phyloP scores from a whole-genome alignment of 2,329 filamentous ascomycete genomes.

The Trichoderma pleuroti region DNA sequence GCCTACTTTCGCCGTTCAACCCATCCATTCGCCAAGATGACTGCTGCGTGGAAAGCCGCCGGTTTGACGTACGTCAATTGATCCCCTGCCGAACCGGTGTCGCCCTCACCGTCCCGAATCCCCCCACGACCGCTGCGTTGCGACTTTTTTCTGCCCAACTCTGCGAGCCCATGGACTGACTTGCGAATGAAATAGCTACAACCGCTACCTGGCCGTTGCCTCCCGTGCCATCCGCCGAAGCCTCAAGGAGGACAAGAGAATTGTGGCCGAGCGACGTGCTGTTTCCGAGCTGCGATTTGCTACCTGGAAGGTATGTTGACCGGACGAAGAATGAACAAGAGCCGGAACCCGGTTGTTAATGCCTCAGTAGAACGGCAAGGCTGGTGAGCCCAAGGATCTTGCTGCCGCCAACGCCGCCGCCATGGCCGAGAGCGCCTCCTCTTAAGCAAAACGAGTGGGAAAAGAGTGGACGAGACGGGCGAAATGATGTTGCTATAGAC shows the following conservation, averaged over 20 bases:
- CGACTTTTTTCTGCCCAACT: neutral
- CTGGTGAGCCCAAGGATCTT: constrained; percentile 77
- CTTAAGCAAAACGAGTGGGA: constrained; percentile 27
- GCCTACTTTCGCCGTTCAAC: constrained; percentile 28
- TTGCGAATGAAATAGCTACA: constrained; percentile 68
- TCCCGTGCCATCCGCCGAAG: constrained; percentile 93
- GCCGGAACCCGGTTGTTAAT: neutral
- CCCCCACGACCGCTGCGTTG: neutral
- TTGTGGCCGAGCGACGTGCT: constrained; percentile 83
- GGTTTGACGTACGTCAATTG: constrained; percentile 79
- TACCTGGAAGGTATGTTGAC: constrained; percentile 78
- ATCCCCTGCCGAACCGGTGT: constrained; percentile 16
- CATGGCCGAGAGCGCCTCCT: constrained; percentile 38
- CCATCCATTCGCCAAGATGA: constrained; percentile 66
- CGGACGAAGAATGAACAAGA: neutral
- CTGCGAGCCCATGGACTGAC: constrained; percentile 26
- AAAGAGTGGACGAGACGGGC: constrained; percentile 1
- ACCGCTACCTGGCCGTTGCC: constrained; percentile 97
- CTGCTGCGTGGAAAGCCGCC: constrained; percentile 97
- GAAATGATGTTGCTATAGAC: neutral
- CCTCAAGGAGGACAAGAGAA: constrained; percentile 90
- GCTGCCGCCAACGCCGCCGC: constrained; percentile 50
- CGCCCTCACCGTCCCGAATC: neutral
- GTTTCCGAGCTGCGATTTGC: constrained; percentile 85
- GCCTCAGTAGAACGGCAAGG: constrained; percentile 82